phyloP scores from a whole-genome alignment of 176 grass and related monocot species.

The Oryza rufipogon region DNA sequence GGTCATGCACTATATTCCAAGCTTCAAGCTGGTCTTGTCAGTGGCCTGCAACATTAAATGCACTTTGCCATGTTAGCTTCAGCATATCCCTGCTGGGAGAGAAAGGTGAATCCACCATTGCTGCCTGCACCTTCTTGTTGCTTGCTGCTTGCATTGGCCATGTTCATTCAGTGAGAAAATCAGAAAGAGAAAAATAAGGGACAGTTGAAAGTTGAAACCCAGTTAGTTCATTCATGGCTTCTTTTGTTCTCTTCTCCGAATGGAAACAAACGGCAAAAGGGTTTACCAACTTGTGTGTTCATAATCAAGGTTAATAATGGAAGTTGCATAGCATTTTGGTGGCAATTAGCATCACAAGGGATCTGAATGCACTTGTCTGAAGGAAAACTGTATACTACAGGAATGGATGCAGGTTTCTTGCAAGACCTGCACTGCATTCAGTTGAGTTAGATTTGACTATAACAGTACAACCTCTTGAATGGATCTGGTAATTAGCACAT shows the following conservation, averaged over 20 bases:
- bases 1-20: neutral
- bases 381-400: neutral
- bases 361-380: neutral
- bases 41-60: constrained; percentile 22
- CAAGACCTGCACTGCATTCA: constrained; percentile 6
- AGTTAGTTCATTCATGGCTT: constrained; percentile 17
- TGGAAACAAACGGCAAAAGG: neutral
- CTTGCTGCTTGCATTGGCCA: neutral
- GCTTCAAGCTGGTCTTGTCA: constrained; percentile 24
- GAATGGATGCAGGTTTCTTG: neutral
- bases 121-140: neutral
- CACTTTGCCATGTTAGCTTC: constrained; percentile 41
- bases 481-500: neutral
- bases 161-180: constrained; percentile 1
- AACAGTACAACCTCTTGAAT: constrained; percentile 1
- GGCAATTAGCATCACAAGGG: neutral
- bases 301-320: neutral
- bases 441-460: constrained; percentile 6
- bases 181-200: neutral
- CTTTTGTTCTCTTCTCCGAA: neutral
- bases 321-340: neutral
- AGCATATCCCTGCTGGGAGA: constrained; percentile 29
- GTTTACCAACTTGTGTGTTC: neutral
- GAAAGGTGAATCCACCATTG: constrained; percentile 21
- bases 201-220: neutral